Evolutionary conservation across 176 grass and related monocot genomes (phyloP).

Genomic region (Raddia guianensis): DNA sequence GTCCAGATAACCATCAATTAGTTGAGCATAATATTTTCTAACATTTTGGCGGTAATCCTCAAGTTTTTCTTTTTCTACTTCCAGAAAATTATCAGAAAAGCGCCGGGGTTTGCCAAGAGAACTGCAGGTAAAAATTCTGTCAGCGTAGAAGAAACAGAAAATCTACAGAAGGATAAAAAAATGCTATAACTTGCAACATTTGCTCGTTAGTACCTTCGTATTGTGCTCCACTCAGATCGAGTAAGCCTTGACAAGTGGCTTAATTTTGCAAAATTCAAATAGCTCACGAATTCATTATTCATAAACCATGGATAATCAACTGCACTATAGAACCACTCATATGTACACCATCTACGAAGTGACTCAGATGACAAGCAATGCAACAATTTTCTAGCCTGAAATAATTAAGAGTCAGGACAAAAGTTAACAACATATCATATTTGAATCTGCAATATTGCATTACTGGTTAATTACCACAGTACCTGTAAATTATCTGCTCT

Average conservation of each 20-base stretch:
- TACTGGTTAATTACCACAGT: conserved; percentile 18
- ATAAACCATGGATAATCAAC: conserved; percentile 90
- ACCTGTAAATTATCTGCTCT: conserved; percentile 55
- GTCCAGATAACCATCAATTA: conserved; percentile 46
- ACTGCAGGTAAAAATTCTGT: conserved; percentile 43
- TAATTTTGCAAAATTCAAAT: conserved; percentile 61
- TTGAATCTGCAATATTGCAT: conserved; percentile 26
- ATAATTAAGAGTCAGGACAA: conserved; percentile 33
- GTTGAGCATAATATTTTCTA: conserved; percentile 55
- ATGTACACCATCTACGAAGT: conserved; percentile 68
- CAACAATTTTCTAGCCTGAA: conserved; percentile 52
- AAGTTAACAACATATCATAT: conserved; percentile 21
- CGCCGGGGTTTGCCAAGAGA: conserved; percentile 78
- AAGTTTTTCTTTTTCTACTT: conserved; percentile 64
- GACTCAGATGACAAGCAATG: conserved; percentile 59
- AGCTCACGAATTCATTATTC: conserved; percentile 63
- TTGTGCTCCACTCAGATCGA: conserved; percentile 66
- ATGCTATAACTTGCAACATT: neutral
- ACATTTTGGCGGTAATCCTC: conserved; percentile 60
- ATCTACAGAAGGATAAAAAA: conserved; percentile 15
- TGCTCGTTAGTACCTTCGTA: conserved; percentile 51
- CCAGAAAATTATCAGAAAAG: conserved; percentile 57
- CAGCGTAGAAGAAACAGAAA: conserved; percentile 23
- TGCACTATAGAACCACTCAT: conserved; percentile 83
- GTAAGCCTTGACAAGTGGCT: conserved; percentile 63